phyloP scores from a whole-genome alignment of 1,284 basidiomycete species.

The Takashimella tepidaria region DNA sequence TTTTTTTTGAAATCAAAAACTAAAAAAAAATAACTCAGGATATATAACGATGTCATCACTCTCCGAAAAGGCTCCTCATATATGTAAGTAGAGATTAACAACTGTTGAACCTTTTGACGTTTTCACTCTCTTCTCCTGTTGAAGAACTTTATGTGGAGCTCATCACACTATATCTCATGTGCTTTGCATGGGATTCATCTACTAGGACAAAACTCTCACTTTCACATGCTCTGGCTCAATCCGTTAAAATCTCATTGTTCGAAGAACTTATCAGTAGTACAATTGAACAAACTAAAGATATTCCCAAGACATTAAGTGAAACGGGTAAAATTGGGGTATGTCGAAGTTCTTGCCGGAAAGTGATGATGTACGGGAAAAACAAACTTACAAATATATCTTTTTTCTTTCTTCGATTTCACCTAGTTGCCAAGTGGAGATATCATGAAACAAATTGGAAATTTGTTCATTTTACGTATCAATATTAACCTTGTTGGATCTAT shows the following conservation, averaged over 20 bases:
- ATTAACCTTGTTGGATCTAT: constrained; percentile 95
- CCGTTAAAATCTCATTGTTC: constrained; percentile 93
- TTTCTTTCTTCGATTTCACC: no score
- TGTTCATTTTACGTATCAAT: constrained; percentile 89
- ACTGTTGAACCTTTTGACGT: no score
- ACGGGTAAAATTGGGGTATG: constrained; percentile 86
- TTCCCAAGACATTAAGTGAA: constrained; percentile 86
- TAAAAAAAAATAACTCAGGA: no score
- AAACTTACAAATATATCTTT: neutral
- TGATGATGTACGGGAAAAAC: neutral
- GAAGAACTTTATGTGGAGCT: no score
- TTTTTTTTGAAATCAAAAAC: no score
- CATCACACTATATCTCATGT: no score
- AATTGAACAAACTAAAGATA: constrained; percentile 95
- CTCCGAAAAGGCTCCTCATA: constrained; percentile 89
- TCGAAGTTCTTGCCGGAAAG: constrained; percentile 21
- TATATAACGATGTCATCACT: constrained; percentile 98
- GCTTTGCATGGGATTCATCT: no score
- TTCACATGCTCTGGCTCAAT: constrained; percentile 91
- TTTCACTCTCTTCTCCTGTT: no score
- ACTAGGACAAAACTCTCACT: constrained; percentile 90
- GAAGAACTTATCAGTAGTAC: constrained; percentile 89
- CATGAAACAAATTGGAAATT: constrained; percentile 93
- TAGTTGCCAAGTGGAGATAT: constrained; percentile 64
- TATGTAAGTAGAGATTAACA: no score